Percentiles rank a stretch among this genome's conserved stretches.
phyloP scores from a whole-genome alignment of 805 yeast species.

The Zygoascus bituminiphila region DNA sequence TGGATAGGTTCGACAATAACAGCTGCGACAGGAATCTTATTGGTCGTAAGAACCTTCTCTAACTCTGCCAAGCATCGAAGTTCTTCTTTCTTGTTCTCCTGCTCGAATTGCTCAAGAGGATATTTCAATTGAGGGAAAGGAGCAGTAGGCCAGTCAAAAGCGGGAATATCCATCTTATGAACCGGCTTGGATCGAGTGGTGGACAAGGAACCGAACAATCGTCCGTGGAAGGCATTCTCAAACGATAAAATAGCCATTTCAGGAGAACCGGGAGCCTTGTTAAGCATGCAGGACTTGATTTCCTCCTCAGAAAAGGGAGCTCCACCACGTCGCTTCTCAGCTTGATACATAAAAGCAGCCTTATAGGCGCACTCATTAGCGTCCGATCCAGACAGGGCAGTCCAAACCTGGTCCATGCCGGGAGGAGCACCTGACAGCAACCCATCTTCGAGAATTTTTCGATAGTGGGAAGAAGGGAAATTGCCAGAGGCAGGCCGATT shows the following conservation, averaged over 20 bases:
- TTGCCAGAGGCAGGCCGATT: conserved; percentile 82
- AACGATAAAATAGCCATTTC: conserved; percentile 79
- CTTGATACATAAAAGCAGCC: conserved; percentile 80
- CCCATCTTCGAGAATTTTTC: conserved; percentile 41
- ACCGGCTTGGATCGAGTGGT: conserved; percentile 91
- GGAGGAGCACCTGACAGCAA: conserved; percentile 69
- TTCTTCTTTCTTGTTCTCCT: conserved; percentile 68
- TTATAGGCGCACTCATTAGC: conserved; percentile 86
- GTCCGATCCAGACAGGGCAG: conserved; percentile 77
- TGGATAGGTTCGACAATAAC: conserved; percentile 85
- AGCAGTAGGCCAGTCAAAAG: conserved; percentile 96
- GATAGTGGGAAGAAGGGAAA: conserved; percentile 63
- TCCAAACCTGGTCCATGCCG: conserved; percentile 69
- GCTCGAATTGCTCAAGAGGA: conserved; percentile 64
- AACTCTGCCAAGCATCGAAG: conserved; percentile 69
- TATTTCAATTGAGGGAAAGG: conserved; percentile 79
- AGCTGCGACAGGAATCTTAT: conserved; percentile 75
- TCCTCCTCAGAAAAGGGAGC: conserved; percentile 57
- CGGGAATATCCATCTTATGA: conserved; percentile 81
- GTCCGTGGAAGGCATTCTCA: conserved; percentile 87
- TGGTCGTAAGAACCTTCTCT: conserved; percentile 56
- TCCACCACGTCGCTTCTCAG: conserved; percentile 56
- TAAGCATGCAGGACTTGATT: conserved; percentile 64
- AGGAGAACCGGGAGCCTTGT: conserved; percentile 83
- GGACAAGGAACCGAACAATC: conserved; percentile 85